Evolutionary conservation across 23 red algal species (phyloP), one percentile per base, ranked within the genome.

Genomic region (Agarophyton chilense): DNA sequence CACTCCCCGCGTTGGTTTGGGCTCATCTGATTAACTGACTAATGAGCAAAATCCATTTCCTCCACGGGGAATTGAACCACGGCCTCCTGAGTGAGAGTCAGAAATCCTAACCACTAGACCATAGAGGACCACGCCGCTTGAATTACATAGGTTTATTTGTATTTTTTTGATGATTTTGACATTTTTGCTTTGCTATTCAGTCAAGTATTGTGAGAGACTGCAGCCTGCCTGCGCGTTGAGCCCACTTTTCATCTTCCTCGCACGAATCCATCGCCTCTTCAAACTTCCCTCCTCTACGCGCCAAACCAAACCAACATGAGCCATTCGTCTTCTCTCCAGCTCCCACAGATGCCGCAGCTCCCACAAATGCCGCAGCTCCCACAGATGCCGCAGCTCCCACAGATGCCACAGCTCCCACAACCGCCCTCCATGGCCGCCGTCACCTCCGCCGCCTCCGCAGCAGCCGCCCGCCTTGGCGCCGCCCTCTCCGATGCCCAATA

Each of bases 401-500:
- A 61, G 56, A 22, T 61, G n/a, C 56, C 56, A 7, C 56, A 61
- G 56, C 56, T 61, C 9, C 56, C 56, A 1, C 65, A 72, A 13
- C 26, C 65, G 1, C 65, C 65, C 7, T 72, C 65, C 35, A 91
- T 91, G 87, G 73, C 90, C 9, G 81, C 78, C 47, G 90, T 84
- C 65, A 67, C 79, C 24, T 93, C 90, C 13, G 90, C 81, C 33
- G 90, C 90, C 38, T 66, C 86, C 18, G 89, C 85, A 36, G 82
- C 84, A 25, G 82, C 76, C 50, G 88, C 82, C 24, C 87, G 94
- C 79, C 58, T 95, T 32, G 82, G 87, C n/a, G 89, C 87, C 39
- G 77, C 85, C 10, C 78, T 95, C 43, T 92, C 87, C 57, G 94
- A 95, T 56, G 94, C 94, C 32, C 94, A 95, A 53, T 95, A 95